Percentiles rank a stretch among this genome's conserved stretches.
Conservation (phyloP, 2,329 filamentous ascomycete species). For the Allantophomopsis lycopodina region DNA sequence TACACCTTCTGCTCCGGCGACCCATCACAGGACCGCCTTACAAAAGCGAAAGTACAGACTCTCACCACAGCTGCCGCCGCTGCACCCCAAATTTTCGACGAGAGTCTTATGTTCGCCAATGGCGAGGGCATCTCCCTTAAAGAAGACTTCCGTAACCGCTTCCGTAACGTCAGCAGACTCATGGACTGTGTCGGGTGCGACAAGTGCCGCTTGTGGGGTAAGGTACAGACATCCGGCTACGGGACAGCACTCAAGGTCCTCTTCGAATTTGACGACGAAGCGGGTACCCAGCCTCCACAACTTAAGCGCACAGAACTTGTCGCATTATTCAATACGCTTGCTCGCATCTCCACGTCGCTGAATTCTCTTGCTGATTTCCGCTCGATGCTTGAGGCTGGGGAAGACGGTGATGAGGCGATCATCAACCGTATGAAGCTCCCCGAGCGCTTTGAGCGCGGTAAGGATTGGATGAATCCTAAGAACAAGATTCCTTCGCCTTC, state of each 20-base stretch:
- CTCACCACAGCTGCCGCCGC: constrained; percentile 60
- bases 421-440: constrained; percentile 22
- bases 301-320: constrained; percentile 87
- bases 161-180: constrained; percentile 88
- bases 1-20: constrained; percentile 95
- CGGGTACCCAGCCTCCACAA: constrained; percentile 46
- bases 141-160: constrained; percentile 93
- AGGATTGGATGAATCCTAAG: constrained; percentile 1
- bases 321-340: constrained; percentile 87
- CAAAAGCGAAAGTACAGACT: constrained; percentile 67
- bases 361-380: constrained; percentile 62
- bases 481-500: too few species aligned
- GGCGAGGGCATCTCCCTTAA: constrained; percentile 67
- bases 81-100: constrained; percentile 78
- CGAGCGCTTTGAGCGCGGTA: constrained; percentile 22
- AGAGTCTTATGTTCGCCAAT: constrained; percentile 86
- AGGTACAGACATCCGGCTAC: constrained; percentile 89
- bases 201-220: constrained; percentile 97
- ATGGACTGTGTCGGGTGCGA: constrained; percentile 99
- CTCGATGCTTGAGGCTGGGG: constrained; percentile 27
- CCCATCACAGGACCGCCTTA: constrained; percentile 59
- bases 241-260: constrained; percentile 90
- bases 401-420: constrained; percentile 7
- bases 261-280: constrained; percentile 69
- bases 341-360: constrained; percentile 71